Percentiles rank a stretch among this genome's conserved stretches.
Evolutionary conservation across 257 asterid species (phyloP).

Genomic region (Primulina eburnea): DNA sequence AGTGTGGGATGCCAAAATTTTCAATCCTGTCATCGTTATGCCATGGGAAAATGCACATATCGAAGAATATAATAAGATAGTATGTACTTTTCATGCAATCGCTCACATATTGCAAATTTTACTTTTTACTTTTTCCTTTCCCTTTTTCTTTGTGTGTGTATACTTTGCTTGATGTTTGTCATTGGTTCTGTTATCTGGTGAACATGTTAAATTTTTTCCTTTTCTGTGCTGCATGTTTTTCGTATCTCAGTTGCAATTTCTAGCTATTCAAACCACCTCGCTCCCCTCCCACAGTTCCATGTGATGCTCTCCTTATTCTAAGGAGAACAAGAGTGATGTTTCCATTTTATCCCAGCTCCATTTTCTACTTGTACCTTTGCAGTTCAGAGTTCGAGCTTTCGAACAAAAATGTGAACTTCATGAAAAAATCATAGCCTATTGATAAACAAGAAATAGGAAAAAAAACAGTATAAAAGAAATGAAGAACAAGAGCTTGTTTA

Average conservation of each 20-base stretch:
- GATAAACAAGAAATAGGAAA: too few species aligned
- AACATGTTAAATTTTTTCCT: not conserved
- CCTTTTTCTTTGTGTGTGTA: constrained; percentile 20
- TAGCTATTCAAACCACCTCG: not conserved
- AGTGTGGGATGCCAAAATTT: constrained; percentile 61
- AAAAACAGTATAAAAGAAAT: too few species aligned
- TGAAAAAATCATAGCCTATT: too few species aligned
- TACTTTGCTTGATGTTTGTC: constrained; percentile 17
- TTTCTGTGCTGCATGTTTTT: not conserved
- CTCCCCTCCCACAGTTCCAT: not conserved
- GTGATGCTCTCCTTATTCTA: not conserved
- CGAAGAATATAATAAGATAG: constrained; percentile 49
- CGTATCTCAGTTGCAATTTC: constrained; percentile 3
- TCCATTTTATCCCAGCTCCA: not conserved
- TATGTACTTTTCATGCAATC: constrained; percentile 30
- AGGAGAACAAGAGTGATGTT: not conserved
- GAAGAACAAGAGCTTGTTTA: too few species aligned
- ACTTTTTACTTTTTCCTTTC: not conserved
- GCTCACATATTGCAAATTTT: not conserved
- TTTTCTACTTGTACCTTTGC: not conserved
- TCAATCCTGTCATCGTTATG: constrained; percentile 39
- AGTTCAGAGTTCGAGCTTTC: too few species aligned
- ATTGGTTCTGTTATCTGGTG: constrained; percentile 7
- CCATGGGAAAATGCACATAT: constrained; percentile 46
- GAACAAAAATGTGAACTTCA: too few species aligned